Evolutionary conservation across 2,329 filamentous ascomycete species (phyloP).

Genomic region (Cladosporium cucumerinum): DNA sequence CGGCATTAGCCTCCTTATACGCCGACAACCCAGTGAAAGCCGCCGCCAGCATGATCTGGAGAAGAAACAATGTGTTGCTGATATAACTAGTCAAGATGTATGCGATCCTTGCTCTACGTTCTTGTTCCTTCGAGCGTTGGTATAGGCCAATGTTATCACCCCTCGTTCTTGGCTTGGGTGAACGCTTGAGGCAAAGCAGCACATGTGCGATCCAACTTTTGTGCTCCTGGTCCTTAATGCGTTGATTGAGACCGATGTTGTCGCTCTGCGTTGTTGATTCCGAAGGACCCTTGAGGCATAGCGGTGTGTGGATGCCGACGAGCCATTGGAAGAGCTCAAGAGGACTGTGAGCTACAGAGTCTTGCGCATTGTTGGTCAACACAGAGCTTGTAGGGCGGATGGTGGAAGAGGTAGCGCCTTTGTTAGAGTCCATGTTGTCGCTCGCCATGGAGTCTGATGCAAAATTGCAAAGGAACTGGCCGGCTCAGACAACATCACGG

Average conservation of each 20-base stretch:
- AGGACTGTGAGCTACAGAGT: neutral
- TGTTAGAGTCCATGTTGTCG: neutral
- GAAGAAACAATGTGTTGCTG: constrained; percentile 11
- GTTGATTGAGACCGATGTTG: neutral
- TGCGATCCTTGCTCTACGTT: neutral
- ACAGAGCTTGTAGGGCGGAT: neutral
- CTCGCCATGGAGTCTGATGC: neutral
- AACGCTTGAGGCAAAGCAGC: neutral
- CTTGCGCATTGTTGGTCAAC: neutral
- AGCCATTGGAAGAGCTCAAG: neutral
- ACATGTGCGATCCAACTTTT: neutral
- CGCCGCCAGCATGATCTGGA: constrained; percentile 19
- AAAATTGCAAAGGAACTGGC: neutral
- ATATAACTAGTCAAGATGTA: constrained; percentile 13
- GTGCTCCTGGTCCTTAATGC: neutral
- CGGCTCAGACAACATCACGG: neutral
- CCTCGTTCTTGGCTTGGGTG: neutral
- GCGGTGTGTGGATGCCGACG: neutral
- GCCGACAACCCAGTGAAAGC: constrained; percentile 19
- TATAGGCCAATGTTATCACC: neutral
- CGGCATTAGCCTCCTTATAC: neutral
- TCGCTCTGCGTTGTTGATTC: neutral
- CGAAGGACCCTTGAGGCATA: neutral
- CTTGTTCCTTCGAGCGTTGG: neutral
- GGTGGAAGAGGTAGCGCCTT: neutral